Evolutionary conservation across 192 early-diverging fungal species (phyloP), one percentile per base, ranked within the genome.

Genomic region (Podila epigama): DNA sequence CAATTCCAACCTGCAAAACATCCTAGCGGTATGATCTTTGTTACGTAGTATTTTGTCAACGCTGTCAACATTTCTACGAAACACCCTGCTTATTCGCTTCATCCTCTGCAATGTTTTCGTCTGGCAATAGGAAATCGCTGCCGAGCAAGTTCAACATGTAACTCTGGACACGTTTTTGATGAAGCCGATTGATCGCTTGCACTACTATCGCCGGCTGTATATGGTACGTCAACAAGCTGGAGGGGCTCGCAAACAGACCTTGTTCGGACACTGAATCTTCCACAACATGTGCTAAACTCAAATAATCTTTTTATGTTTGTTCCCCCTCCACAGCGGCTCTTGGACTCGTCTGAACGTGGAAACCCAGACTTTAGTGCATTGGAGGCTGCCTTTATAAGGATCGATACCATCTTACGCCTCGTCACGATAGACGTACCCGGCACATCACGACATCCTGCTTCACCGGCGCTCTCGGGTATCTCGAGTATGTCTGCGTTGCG

Each of bases 181-280:
- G 59, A 63, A 79, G 48, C 87, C 87, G 18, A 77, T 86, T 35
- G 71, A 83, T 25, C 82, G 85, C 44, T 33, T 88, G 29, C 72
- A 83, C 33, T 88, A 88, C 53, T 88, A 88, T 56, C 83, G 84
- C 48, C 79, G 75, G 34, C 64, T 88, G 10, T 88, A 88, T 57
- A 81, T 69, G 68, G 83, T 87, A 69, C 64, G 65, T 62, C 22
- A 42, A 8, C 8, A 5, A 29, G n/a, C n/a, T n/a, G n/a, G n/a
- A n/a, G n/a, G n/a, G n/a, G n/a, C n/a, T n/a, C n/a, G n/a, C n/a
- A n/a, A n/a, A n/a, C n/a, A n/a, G n/a, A n/a, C n/a, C n/a, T n/a
- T 28, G 29, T 42, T 44, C 33, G 7, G 1, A 4, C 20, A 2
- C 15, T 48, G n/a, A 5, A 16, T 5, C 44, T 48, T 48, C 44